These are phyloP conservation scores for Talaromyces stipitatus DNA, from an alignment of 495 filamentous ascomycete genomes.

Conservation along the genomic window DNA sequence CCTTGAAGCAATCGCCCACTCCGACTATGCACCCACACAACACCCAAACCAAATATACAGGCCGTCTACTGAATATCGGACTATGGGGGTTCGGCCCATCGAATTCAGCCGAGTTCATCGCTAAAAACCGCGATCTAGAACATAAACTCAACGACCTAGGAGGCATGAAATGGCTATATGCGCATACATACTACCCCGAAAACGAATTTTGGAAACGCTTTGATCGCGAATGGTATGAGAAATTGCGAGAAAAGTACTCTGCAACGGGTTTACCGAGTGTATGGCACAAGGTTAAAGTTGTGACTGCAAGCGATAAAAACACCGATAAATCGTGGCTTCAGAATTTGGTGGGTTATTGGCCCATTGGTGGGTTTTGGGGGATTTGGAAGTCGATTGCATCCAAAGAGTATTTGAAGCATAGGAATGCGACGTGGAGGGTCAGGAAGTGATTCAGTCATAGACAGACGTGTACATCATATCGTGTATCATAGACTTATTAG, in stretches of 20 bases:
- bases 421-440: slow-evolving; percentile 44
- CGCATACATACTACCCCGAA: slow-evolving; percentile 47
- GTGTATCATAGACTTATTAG: too few species aligned
- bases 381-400: slow-evolving; percentile 49
- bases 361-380: slow-evolving; percentile 47
- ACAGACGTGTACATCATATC: not conserved
- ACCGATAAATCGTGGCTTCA: slow-evolving; percentile 10
- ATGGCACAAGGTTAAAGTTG: slow-evolving; percentile 46
- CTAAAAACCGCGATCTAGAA: slow-evolving; percentile 59
- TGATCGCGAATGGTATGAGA: slow-evolving; percentile 39
- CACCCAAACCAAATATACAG: slow-evolving; percentile 8
- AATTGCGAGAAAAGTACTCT: slow-evolving; percentile 40
- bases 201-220: slow-evolving; percentile 50
- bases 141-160: slow-evolving; percentile 53
- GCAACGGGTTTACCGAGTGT: slow-evolving; percentile 40
- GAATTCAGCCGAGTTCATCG: slow-evolving; percentile 30
- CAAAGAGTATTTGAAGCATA: slow-evolving; percentile 46
- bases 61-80: slow-evolving; percentile 45
- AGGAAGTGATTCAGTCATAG: slow-evolving; percentile 4
- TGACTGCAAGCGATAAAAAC: slow-evolving; percentile 14
- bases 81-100: slow-evolving; percentile 42
- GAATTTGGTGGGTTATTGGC: slow-evolving; percentile 23
- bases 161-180: slow-evolving; percentile 57
- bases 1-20: slow-evolving; percentile 24
- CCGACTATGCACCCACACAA: slow-evolving; percentile 31